These are phyloP conservation scores for Magnusiomyces magnusii DNA, from an alignment of 1,139 yeast species.

Conservation along the genomic window DNA sequence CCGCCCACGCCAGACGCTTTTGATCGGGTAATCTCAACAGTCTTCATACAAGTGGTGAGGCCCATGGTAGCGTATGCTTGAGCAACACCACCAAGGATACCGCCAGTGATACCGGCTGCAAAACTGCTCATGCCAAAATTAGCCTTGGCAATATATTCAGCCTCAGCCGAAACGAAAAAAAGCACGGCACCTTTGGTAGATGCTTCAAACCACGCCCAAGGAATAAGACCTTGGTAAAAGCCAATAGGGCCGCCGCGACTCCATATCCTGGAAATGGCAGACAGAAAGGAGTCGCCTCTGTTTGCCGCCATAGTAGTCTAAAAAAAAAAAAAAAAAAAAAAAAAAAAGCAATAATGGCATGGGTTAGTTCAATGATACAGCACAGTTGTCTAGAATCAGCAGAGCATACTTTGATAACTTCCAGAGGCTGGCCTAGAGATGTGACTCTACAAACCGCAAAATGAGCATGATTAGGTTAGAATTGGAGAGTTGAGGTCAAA, in stretches of 20 bases:
- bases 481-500: not conserved
- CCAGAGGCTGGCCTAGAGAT: conserved; percentile 95
- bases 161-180: conserved; percentile 84
- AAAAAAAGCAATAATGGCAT: too few relatives aligned
- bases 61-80: conserved; percentile 96
- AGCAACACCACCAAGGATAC: conserved; percentile 92
- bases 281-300: conserved; percentile 59
- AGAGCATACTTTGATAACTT: conserved; percentile 53
- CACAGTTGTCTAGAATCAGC: conserved; percentile 12
- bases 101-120: conserved; percentile 87
- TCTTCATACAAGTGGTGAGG: conserved; percentile 95
- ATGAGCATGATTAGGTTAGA: not conserved
- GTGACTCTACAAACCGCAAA: conserved; percentile 44
- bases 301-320: conserved; percentile 96
- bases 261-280: conserved; percentile 74
- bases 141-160: conserved; percentile 64
- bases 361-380: too few relatives aligned
- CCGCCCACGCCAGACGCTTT: conserved; percentile 71
- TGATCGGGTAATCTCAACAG: conserved; percentile 74
- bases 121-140: conserved; percentile 61
- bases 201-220: conserved; percentile 99
- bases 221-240: conserved; percentile 93
- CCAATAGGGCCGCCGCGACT: conserved; percentile 88
- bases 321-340: not conserved
- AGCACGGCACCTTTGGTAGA: conserved; percentile 98